Base-by-base conservation (phyloP, 2,329 filamentous ascomycete species). In the Iodosphaeria phyllophila region DNA sequence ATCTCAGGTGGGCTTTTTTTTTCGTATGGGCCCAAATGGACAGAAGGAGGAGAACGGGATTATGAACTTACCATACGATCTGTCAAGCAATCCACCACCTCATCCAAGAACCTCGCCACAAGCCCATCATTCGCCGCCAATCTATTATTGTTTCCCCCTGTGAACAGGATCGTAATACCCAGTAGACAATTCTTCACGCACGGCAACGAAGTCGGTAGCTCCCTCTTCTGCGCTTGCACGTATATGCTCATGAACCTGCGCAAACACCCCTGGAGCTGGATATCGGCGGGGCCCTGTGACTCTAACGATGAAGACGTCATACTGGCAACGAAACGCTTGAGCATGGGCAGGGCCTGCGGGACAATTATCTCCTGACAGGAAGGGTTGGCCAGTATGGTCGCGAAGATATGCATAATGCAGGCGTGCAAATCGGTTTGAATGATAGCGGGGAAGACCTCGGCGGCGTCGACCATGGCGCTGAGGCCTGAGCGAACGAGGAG, bases 381-480 rank as follows among this genome's bases (percentile, higher is more conserved):
- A 1, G 79, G 75, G 1, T 83, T 93, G 9, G 79, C 77, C 8
- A 98, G 64, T 29, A 92, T 89, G 1, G 83, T 92, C 27, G 80
- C 77, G 43, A 95, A 93, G 28, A 95, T 92, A 53, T 98, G 84
- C 24, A 98, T 67, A 36, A 95, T 92, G 42, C 86, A 95, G 19
- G 89, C 86, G 43, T 95, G 83, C 5, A 98, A 62, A 46, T 98
- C 89, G 7, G 83, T 86, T 44, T 89, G 89, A 56, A 98, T 98
- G 39, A 98, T 84, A 3, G 79, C 72, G 0, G 91, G 91, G 51
- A 98, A 98, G 10, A 95, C 83, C 32, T 91, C 80, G 5, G 89
- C 84, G 1, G 89, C 84, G 42, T 95, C 82, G 4, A 95, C 89
- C 2, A 98, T 66, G 2, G 89, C 80, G 30, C 84, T 77, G 2